Percentiles rank a stretch among this genome's conserved stretches.
These are phyloP conservation scores for Sclerotinia spermophila DNA, from an alignment of 2,329 filamentous ascomycete species.

Conservation along the genomic window DNA sequence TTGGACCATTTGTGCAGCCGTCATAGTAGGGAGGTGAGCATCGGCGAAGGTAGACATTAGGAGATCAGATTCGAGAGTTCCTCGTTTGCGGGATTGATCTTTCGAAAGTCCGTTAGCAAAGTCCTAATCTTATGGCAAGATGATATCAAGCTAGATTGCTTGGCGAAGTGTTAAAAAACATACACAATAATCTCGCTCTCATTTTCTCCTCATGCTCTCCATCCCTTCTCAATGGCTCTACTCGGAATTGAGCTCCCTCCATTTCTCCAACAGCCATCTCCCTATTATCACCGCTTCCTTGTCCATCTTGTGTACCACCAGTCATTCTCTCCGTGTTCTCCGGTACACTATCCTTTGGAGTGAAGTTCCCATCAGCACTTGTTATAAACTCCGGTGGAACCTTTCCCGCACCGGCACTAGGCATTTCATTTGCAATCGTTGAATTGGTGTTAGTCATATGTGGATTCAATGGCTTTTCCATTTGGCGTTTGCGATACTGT, in stretches of 20 bases:
- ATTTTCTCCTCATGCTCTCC: constrained; percentile 84
- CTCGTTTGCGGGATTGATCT: constrained; percentile 97
- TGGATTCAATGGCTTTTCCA: constrained; percentile 55
- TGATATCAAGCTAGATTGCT: neutral
- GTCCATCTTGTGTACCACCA: constrained; percentile 55
- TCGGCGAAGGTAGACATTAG: constrained; percentile 94
- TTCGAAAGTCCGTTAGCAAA: constrained; percentile 21
- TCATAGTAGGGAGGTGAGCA: constrained; percentile 71
- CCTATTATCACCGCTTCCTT: constrained; percentile 46
- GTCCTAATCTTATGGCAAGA: neutral
- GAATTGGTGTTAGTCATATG: constrained; percentile 62
- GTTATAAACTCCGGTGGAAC: constrained; percentile 58
- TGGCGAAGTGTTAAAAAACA: constrained; percentile 14
- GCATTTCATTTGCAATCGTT: constrained; percentile 60
- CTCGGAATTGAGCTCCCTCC: constrained; percentile 77
- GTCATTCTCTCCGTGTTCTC: constrained; percentile 64
- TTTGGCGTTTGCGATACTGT: constrained; percentile 53
- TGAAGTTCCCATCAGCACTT: constrained; percentile 52
- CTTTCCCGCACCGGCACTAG: constrained; percentile 52
- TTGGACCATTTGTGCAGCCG: constrained; percentile 66
- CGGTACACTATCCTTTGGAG: constrained; percentile 56
- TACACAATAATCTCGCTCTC: constrained; percentile 76
- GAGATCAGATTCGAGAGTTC: constrained; percentile 92
- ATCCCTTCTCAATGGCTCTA: constrained; percentile 81
- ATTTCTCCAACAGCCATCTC: constrained; percentile 81